Conservation (phyloP, 2,329 filamentous ascomycete genomes). For the Macroventuria anomochaeta region DNA sequence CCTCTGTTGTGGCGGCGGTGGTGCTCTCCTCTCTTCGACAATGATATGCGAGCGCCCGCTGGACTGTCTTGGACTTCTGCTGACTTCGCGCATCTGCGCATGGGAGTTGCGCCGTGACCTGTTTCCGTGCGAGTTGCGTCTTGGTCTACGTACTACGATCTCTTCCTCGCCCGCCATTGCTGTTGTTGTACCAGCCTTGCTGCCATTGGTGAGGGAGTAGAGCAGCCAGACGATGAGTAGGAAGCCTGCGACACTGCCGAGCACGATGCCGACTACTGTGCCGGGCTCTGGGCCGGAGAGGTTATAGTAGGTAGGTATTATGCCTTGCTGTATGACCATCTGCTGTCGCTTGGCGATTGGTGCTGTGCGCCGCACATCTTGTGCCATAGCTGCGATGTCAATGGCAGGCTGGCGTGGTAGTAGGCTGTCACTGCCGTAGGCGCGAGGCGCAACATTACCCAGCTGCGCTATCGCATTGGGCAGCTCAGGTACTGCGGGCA, state of each 20-base stretch:
- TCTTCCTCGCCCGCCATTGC: constrained; percentile 61
- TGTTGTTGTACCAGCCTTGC: constrained; percentile 35
- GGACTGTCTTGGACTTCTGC: constrained; percentile 45
- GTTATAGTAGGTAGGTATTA: constrained; percentile 68
- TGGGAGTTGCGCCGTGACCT: constrained; percentile 41
- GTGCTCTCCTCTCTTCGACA: constrained; percentile 46
- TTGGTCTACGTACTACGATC: constrained; percentile 58
- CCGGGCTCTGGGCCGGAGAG: constrained; percentile 61
- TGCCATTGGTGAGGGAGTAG: constrained; percentile 49
- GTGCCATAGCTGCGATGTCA: constrained; percentile 20
- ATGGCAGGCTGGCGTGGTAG: constrained; percentile 27
- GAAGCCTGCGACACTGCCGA: constrained; percentile 62
- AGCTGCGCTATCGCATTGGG: constrained; percentile 31
- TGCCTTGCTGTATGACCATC: constrained; percentile 35
- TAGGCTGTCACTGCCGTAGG: constrained; percentile 20
- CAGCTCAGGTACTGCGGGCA: constrained; percentile 38
- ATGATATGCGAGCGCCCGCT: constrained; percentile 44
- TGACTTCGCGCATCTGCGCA: constrained; percentile 47
- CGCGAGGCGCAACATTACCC: constrained; percentile 33
- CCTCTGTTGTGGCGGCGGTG: constrained; percentile 27
- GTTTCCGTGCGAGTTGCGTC: constrained; percentile 40
- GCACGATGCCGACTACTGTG: constrained; percentile 65
- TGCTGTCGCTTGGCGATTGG: constrained; percentile 29
- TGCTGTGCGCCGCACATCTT: constrained; percentile 17
- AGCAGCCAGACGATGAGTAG: constrained; percentile 61